Base-by-base conservation (phyloP, 2,329 filamentous ascomycete species). In the Xylariaceae sp. region DNA sequence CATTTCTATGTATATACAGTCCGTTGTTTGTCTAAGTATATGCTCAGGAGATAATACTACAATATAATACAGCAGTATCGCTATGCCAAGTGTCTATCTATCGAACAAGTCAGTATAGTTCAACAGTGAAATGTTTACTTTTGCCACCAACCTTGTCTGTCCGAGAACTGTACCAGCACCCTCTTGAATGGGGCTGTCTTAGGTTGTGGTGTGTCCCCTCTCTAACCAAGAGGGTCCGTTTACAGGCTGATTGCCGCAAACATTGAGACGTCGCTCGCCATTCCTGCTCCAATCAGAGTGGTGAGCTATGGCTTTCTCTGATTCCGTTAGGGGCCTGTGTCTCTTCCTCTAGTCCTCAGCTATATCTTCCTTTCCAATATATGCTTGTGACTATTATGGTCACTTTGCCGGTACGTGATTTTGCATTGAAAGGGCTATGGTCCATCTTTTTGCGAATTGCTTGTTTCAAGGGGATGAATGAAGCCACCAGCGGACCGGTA, bases 11-110 rank as follows among this genome's bases (percentile, higher is more conserved):
- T 34, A 10, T 46, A 53, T 53, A 49, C 26, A 26, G 26, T 8
- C 8, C 5, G 26, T 26, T 34, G 42, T 3, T 13, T 19, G n/a
- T 49, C 13, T 49, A 55, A 41, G 32, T 34, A 34, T 15, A 34
- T 34, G 32, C 32, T 34, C 10, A 12, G 32, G 7, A 34, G n/a
- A 15, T 39, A 39, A 26, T 26, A 8, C 26, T 47, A 47, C n/a
- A 46, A 13, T 39, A 10, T 29, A 40, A 10, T 53, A 44, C 44
- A 54, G 21, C 48, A 43, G 19, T 45, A 51, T 51, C 44, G 47
- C 47, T 51, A 54, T 51, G 51, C 51, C 18, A 46, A 49, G n/a
- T 15, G 18, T 57, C 29, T 42, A 48, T 51, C 32, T 53, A 45
- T 51, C 10, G 7, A 13, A 19, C 19, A n/a, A 10, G 22, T 18